Evolutionary conservation across 805 yeast species (phyloP).

Genomic region (Sungouiella thailandica): DNA sequence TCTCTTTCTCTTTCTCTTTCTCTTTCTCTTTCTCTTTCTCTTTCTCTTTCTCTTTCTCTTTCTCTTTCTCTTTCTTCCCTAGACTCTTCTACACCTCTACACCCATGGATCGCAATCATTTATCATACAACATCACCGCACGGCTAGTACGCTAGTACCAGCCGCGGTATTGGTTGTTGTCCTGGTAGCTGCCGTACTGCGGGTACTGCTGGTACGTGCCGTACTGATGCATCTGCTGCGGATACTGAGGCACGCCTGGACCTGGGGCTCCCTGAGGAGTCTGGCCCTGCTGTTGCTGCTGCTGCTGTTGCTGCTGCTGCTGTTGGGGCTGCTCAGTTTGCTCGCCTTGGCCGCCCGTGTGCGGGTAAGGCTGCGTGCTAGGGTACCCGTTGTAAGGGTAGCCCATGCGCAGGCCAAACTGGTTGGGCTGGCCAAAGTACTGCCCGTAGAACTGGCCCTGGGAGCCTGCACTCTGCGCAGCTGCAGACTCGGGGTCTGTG

Average conservation of each 20-base stretch:
- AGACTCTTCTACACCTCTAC: no score
- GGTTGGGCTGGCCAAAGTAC: conserved; percentile 18
- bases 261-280: conserved; percentile 5
- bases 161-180: conserved; percentile 38
- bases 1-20: no score
- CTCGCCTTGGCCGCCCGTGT: conserved; percentile 11
- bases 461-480: conserved; percentile 10
- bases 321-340: conserved; percentile 15
- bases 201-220: conserved; percentile 46
- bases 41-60: no score
- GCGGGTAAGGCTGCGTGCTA: conserved; percentile 15
- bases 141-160: conserved; percentile 38
- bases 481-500: conserved; percentile 9
- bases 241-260: conserved; percentile 19
- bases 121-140: no score
- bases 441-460: conserved; percentile 14
- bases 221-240: conserved; percentile 40
- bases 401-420: conserved; percentile 17
- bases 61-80: no score
- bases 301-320: conserved; percentile 22
- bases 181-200: conserved; percentile 43
- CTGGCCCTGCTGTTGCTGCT: conserved; percentile 15
- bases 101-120: no score
- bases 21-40: no score
- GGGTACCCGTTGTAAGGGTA: conserved; percentile 18